Evolutionary conservation across 1,284 basidiomycete genomes (phyloP), one percentile per base, ranked within the genome.

Genomic region (Ceratobasidium theobromae): DNA sequence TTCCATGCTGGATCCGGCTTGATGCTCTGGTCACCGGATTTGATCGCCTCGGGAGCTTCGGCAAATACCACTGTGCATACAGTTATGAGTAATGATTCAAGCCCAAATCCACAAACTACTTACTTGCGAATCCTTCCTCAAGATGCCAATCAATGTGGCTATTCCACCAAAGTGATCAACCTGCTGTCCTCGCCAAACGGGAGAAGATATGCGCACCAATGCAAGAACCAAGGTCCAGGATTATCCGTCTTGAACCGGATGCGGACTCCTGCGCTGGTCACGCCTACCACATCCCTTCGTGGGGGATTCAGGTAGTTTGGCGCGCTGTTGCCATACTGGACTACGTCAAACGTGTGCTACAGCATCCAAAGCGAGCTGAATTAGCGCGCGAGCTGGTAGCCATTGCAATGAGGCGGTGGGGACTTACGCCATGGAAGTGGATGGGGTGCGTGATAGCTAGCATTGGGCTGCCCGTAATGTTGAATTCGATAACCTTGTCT

Each of bases 131-230:
- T 33, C 62, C 62, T 40, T 65, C 70, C 65, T 79, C 75, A 1
- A 82, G 70, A 73, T 82, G 80, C 78, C 79, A 81, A 53, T 84
- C 78, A 66, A 82, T 78, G 69, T 80, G 79, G 69, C 82, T 70
- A 64, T 64, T 60, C 21, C 38, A 27, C 28, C 6, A 23, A 32
- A n/a, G 21, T 52, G n/a, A 28, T 8, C 8, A 38, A 38, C 35
- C 8, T 38, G 35, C 8, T 43, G 25, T 14, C 18, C 6, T 23
- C 1, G 40, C 30, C 28, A 1, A 11, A n/a, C 33, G 38, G 23
- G 16, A 21, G 25, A 38, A 40, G 35, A 35, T 38, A 25, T 30
- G 35, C 74, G 66, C 41, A 79, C 79, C 80, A 81, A 69, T 81
- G 80, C 68, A 81, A 67, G 65, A 81, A 77, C 80, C 79, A 81